A percentile compares a stretch with the other conserved stretches of the same genome.
phyloP scores from a whole-genome alignment of 352 stramenopile genomes.

The Pythium vanterpoolii region DNA sequence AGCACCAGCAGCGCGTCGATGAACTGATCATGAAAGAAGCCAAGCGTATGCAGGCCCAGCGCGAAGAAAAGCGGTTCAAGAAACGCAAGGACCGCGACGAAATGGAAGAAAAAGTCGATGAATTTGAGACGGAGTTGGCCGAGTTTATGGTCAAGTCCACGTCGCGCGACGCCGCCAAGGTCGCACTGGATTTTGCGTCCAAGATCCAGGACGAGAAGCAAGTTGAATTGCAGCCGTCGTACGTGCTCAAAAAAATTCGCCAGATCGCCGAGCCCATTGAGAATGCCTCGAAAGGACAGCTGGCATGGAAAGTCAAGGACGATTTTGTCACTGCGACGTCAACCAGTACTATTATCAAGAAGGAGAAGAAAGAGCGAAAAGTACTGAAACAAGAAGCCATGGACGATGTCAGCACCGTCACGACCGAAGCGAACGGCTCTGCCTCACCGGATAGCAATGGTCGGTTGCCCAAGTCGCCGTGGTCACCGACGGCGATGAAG shows the following conservation, averaged over 20 bases:
- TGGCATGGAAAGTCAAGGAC: slow-evolving; percentile 28
- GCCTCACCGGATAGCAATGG: slow-evolving; percentile 2
- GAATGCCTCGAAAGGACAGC: slow-evolving; percentile 26
- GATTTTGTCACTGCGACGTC: slow-evolving; percentile 22
- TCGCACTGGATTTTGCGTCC: slow-evolving; percentile 38
- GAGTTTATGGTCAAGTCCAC: slow-evolving; percentile 42
- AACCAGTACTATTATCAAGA: too few species aligned
- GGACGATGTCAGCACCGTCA: slow-evolving; percentile 9
- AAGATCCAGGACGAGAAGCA: slow-evolving; percentile 24
- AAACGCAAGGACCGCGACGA: slow-evolving; percentile 74
- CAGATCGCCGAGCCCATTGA: slow-evolving; percentile 36
- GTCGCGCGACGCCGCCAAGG: slow-evolving; percentile 30
- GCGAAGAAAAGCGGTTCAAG: slow-evolving; percentile 74
- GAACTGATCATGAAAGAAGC: slow-evolving; percentile 88
- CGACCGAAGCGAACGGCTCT: slow-evolving; percentile 7
- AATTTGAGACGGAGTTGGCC: slow-evolving; percentile 49
- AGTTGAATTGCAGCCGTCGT: slow-evolving; percentile 27
- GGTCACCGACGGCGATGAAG: slow-evolving; percentile 38
- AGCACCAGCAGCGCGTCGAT: slow-evolving; percentile 76
- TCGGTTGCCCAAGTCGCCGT: slow-evolving; percentile 33
- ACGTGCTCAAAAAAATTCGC: slow-evolving; percentile 36
- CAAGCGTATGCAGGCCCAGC: slow-evolving; percentile 80
- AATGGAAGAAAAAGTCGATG: slow-evolving; percentile 65
- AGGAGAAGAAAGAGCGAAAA: slow-evolving; percentile 29
- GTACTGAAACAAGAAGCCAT: slow-evolving; percentile 21